phyloP scores from a whole-genome alignment of 495 filamentous ascomycete species.

The Pseudevernia furfuracea region DNA sequence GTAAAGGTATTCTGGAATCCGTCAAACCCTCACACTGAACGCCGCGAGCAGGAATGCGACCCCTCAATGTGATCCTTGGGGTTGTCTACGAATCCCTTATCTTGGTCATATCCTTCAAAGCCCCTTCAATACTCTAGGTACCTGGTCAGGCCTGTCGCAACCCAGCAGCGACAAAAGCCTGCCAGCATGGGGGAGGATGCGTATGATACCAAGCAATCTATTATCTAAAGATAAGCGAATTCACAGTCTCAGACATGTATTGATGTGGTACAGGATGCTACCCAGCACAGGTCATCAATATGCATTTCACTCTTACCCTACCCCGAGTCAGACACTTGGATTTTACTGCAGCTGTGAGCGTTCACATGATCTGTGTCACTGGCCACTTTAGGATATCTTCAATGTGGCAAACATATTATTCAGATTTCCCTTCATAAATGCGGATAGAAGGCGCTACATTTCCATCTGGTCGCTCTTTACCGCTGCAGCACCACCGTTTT shows the following conservation, averaged over 20 bases:
- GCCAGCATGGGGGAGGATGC: neutral
- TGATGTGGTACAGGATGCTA: too few species aligned
- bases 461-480: slow-evolving; percentile 26
- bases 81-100: neutral
- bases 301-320: neutral
- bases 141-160: neutral
- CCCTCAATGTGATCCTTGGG: neutral
- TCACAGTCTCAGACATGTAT: neutral
- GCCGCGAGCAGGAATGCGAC: neutral
- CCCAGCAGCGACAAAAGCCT: neutral
- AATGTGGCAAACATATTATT: neutral
- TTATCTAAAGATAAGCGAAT: neutral
- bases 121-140: neutral
- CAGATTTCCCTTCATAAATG: neutral
- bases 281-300: neutral
- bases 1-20: neutral
- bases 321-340: neutral
- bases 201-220: neutral
- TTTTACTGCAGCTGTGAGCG: neutral
- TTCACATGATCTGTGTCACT: neutral
- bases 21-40: neutral
- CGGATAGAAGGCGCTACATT: slow-evolving; percentile 4
- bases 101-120: neutral
- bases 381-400: neutral
- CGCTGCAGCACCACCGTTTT: slow-evolving; percentile 42